phyloP scores from a whole-genome alignment of 495 filamentous ascomycete species.

The Aspergillus sparsus region DNA sequence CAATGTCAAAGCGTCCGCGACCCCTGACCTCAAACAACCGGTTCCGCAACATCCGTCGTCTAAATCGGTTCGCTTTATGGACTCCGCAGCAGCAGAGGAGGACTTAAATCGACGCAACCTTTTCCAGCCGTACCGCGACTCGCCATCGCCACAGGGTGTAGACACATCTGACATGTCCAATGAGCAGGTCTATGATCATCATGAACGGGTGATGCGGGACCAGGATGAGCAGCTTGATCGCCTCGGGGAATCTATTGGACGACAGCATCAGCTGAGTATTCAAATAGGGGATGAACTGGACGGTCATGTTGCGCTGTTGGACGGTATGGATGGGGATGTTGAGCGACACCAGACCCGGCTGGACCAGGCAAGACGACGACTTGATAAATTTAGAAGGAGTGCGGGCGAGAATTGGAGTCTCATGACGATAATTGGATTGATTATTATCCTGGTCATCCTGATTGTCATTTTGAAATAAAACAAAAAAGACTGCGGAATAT shows the following conservation, averaged over 20 bases:
- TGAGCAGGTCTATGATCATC: slow-evolving; percentile 83
- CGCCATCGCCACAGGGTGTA: slow-evolving; percentile 58
- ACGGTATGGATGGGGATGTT: slow-evolving; percentile 80
- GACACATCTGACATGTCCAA: slow-evolving; percentile 73
- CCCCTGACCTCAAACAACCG: slow-evolving; percentile 47
- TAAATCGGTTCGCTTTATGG: slow-evolving; percentile 92
- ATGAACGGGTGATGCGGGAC: slow-evolving; percentile 72
- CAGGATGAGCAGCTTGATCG: slow-evolving; percentile 93
- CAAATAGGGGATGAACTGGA: slow-evolving; percentile 97
- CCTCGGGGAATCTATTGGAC: slow-evolving; percentile 80
- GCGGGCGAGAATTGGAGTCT: slow-evolving; percentile 80
- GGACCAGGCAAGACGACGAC: slow-evolving; percentile 67
- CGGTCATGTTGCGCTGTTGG: slow-evolving; percentile 80
- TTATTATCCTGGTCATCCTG: slow-evolving; percentile 73
- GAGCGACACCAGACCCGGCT: slow-evolving; percentile 78
- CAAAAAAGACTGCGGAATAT: not conserved
- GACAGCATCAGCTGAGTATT: slow-evolving; percentile 89
- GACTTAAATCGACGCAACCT: slow-evolving; percentile 59
- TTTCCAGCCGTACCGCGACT: slow-evolving; percentile 65
- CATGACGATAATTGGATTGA: slow-evolving; percentile 73
- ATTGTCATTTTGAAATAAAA: slow-evolving; percentile 74
- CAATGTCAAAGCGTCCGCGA: slow-evolving; percentile 51
- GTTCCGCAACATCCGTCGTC: slow-evolving; percentile 50
- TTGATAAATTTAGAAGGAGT: slow-evolving; percentile 67
- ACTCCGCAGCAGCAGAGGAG: slow-evolving; percentile 57